phyloP scores from a whole-genome alignment of 805 yeast genomes.

The Lipomyces lipofer region DNA sequence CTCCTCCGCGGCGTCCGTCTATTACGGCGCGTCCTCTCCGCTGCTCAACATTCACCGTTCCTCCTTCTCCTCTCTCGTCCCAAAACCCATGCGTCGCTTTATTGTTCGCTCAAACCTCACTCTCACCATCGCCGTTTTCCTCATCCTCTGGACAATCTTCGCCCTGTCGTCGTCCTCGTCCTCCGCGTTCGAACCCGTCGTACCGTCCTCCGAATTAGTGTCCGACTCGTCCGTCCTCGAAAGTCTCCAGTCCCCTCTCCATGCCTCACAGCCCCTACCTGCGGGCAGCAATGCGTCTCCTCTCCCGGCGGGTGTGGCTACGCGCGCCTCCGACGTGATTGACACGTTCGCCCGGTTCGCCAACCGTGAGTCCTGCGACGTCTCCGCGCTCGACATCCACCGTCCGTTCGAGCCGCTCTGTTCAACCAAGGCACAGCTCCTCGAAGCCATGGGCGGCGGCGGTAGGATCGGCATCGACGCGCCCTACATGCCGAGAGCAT shows the following conservation, averaged over 20 bases:
- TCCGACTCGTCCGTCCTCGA: neutral
- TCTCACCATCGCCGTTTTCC: conserved; percentile 4
- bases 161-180: conserved; percentile 1
- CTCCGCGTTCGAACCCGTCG: conserved; percentile 8
- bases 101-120: conserved; percentile 11
- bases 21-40: no score
- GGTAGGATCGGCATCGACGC: conserved; percentile 31
- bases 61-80: neutral
- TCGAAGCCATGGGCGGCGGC: conserved; percentile 31
- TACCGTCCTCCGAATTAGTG: neutral
- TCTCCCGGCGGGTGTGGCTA: conserved; percentile 16
- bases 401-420: conserved; percentile 32
- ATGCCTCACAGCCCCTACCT: neutral
- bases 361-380: conserved; percentile 16
- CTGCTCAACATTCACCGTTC: conserved; percentile 7
- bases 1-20: neutral
- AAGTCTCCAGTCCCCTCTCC: neutral
- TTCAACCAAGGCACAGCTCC: conserved; percentile 8
- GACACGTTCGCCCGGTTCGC: conserved; percentile 28
- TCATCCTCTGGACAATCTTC: conserved; percentile 7
- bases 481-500: conserved; percentile 31
- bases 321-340: conserved; percentile 13
- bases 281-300: conserved; percentile 19
- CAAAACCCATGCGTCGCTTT: conserved; percentile 6
- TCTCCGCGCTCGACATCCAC: conserved; percentile 29